Conservation (phyloP, 129 eudicot species). For the Silybum marianum region DNA sequence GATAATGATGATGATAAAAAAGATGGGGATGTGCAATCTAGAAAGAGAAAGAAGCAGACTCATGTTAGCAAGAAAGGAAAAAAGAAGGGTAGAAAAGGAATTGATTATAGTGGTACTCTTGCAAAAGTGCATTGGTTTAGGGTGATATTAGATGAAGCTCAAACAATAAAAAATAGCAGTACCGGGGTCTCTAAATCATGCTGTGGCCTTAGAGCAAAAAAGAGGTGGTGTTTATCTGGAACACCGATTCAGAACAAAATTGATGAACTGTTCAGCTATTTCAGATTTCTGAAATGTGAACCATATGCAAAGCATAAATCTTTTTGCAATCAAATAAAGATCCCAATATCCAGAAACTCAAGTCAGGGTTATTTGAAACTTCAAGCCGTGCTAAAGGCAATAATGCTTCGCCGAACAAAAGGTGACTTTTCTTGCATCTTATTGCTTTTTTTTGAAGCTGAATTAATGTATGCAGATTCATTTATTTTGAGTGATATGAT, state of each 20-base stretch:
- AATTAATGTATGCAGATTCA: not conserved
- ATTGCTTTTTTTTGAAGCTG: not conserved
- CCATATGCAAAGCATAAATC: slow-evolving; percentile 65
- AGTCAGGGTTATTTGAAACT: slow-evolving; percentile 76
- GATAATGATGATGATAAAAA: slow-evolving; percentile 39
- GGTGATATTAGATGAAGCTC: slow-evolving; percentile 95
- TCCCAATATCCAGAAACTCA: slow-evolving; percentile 72
- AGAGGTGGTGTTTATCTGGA: slow-evolving; percentile 96
- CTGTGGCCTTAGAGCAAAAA: slow-evolving; percentile 87
- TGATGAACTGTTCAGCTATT: slow-evolving; percentile 90
- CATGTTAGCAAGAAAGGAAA: slow-evolving; percentile 47
- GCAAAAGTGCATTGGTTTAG: slow-evolving; percentile 82
- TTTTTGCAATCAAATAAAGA: slow-evolving; percentile 59
- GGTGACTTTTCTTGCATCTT: slow-evolving; percentile 40
- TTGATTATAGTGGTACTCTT: slow-evolving; percentile 79
- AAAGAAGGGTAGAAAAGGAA: slow-evolving; percentile 61
- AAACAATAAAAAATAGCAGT: slow-evolving; percentile 88
- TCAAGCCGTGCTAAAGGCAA: slow-evolving; percentile 68
- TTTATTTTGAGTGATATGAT: no score
- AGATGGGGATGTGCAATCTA: slow-evolving; percentile 51
- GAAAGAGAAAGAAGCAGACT: slow-evolving; percentile 51
- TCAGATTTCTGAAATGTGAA: slow-evolving; percentile 81
- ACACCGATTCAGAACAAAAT: slow-evolving; percentile 93
- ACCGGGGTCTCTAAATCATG: slow-evolving; percentile 88
- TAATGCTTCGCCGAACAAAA: slow-evolving; percentile 98